A percentile compares a stretch with the other conserved stretches of the same genome.
Conservation (phyloP, 2,329 filamentous ascomycete genomes). For the Colletotrichum caudatum region DNA sequence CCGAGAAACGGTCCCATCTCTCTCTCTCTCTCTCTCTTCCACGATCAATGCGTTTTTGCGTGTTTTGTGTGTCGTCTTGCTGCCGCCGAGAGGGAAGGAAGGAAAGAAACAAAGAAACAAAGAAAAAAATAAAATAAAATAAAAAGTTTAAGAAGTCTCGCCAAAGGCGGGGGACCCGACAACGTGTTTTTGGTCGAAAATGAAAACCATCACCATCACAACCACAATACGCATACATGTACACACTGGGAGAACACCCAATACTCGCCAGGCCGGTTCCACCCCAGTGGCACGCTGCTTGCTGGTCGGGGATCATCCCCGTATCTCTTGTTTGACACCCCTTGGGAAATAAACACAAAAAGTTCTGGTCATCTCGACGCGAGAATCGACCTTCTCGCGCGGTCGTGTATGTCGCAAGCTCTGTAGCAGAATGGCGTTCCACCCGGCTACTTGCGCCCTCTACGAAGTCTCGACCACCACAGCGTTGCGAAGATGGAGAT, state of each 20-base stretch:
- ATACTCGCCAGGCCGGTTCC: background rate
- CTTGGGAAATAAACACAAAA: background rate
- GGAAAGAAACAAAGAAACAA: background rate
- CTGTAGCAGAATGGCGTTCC: background rate
- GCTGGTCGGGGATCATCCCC: background rate
- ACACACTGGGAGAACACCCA: background rate
- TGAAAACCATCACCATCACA: background rate
- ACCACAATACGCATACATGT: background rate
- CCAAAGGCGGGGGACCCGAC: background rate
- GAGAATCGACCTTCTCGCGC: background rate
- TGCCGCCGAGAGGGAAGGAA: background rate
- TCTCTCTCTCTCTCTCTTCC: background rate
- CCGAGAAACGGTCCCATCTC: background rate
- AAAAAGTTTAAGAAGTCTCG: constrained; percentile 5
- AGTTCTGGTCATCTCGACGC: background rate
- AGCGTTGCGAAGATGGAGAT: background rate
- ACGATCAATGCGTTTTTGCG: constrained; percentile 4
- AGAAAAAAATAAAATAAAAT: background rate
- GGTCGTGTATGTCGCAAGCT: background rate
- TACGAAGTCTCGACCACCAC: background rate
- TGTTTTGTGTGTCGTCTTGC: constrained; percentile 10
- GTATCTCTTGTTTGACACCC: background rate
- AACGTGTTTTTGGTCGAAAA: background rate
- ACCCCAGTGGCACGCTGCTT: constrained; percentile 1
- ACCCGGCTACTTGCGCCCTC: constrained; percentile 19